Percentiles rank a stretch among this genome's conserved stretches.
Evolutionary conservation across 1,139 yeast genomes (phyloP).

Genomic region (Kluyveromyces sp.): DNA sequence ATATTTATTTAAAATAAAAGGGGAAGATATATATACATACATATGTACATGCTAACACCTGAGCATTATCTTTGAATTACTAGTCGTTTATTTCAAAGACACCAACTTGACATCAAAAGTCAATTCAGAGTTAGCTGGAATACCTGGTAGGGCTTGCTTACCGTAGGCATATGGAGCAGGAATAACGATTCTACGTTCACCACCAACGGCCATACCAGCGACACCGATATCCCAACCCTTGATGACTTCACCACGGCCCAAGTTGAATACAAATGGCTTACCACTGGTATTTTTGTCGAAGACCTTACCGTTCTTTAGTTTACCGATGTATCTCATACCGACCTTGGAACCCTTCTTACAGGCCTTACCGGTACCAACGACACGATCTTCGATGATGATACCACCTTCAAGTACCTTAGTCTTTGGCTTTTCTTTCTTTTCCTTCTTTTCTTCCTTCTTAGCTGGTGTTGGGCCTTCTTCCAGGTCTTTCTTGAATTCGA

Average conservation of each 20-base stretch:
- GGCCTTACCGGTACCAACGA: slow-evolving; percentile 75
- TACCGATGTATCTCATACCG: slow-evolving; percentile 96
- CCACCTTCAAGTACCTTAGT: slow-evolving; percentile 87
- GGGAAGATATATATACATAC: background rate
- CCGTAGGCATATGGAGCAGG: slow-evolving; percentile 98
- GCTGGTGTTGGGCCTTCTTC: slow-evolving; percentile 95
- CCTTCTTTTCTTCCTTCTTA: slow-evolving; percentile 30
- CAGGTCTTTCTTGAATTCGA: slow-evolving; percentile 79
- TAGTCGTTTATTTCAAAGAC: slow-evolving; percentile 58
- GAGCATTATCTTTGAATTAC: background rate
- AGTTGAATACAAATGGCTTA: slow-evolving; percentile 82
- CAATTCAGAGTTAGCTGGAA: slow-evolving; percentile 93
- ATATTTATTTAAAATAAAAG: too few relatives aligned
- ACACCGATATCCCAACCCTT: slow-evolving; percentile 98
- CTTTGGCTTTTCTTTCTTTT: slow-evolving; percentile 30
- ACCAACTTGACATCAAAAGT: slow-evolving; percentile 94
- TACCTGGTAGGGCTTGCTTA: slow-evolving; percentile 87
- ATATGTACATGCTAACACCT: background rate
- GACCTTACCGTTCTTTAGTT: slow-evolving; percentile 89
- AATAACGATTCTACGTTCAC: slow-evolving; percentile 95
- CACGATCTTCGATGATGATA: slow-evolving; percentile 86
- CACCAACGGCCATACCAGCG: slow-evolving; percentile 97
- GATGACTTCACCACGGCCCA: slow-evolving; percentile 98
- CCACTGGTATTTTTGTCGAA: slow-evolving; percentile 97
- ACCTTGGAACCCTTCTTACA: slow-evolving; percentile 89